These are phyloP conservation scores for Aspergillus avenaceus DNA, from an alignment of 495 filamentous ascomycete species.

Conservation along the genomic window DNA sequence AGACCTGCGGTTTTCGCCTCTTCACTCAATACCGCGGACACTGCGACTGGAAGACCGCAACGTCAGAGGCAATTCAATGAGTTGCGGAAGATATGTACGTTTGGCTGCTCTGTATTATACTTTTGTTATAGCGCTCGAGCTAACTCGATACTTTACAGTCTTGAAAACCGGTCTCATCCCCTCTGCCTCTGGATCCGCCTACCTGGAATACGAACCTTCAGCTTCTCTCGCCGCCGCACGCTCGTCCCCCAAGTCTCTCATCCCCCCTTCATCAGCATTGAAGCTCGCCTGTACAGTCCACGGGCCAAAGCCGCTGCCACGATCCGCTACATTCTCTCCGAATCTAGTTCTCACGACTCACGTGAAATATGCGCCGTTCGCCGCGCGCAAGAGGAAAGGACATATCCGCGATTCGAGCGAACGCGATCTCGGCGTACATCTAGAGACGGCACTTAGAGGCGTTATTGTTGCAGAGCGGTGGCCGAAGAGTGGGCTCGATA, in stretches of 20 bases:
- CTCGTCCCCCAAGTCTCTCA: slow-evolving; percentile 43
- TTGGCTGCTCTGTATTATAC: not conserved
- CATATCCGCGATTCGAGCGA: slow-evolving; percentile 85
- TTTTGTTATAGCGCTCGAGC: not conserved
- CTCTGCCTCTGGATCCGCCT: slow-evolving; percentile 90
- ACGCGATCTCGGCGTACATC: slow-evolving; percentile 83
- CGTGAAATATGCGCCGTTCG: slow-evolving; percentile 95
- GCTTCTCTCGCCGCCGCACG: slow-evolving; percentile 44
- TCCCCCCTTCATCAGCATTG: slow-evolving; percentile 56
- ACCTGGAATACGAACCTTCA: slow-evolving; percentile 76
- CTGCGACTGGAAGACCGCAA: slow-evolving; percentile 36
- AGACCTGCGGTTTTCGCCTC: slow-evolving; percentile 66
- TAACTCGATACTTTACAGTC: slow-evolving; percentile 47
- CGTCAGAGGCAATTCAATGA: slow-evolving; percentile 58
- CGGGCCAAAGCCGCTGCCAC: slow-evolving; percentile 84
- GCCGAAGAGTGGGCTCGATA: slow-evolving; percentile 94
- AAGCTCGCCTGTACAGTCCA: slow-evolving; percentile 92
- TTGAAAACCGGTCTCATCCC: slow-evolving; percentile 89
- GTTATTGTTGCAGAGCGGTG: slow-evolving; percentile 88
- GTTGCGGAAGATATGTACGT: slow-evolving; percentile 79
- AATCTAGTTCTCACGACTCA: slow-evolving; percentile 86
- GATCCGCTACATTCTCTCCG: slow-evolving; percentile 82
- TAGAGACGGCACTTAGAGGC: slow-evolving; percentile 85
- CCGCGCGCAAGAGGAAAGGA: slow-evolving; percentile 72
- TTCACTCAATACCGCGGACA: slow-evolving; percentile 31